Evolutionary conservation across 192 early-diverging fungal species (phyloP), one percentile per base, ranked within the genome.

Genomic region (Mortierella claussenii): DNA sequence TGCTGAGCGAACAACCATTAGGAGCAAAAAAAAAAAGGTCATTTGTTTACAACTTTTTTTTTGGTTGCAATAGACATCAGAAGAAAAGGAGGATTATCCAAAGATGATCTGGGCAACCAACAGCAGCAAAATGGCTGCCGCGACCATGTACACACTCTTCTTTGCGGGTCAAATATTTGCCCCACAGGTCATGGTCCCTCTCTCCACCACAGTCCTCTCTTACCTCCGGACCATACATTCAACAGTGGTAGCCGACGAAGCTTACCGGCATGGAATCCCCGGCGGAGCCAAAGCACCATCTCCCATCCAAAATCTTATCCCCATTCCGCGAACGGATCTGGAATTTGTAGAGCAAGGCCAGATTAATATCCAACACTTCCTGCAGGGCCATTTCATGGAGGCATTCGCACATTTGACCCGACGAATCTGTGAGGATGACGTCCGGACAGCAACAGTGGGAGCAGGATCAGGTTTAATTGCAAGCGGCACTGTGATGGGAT

Each of bases 41-140:
- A n/a, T n/a, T n/a, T n/a, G n/a, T n/a, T n/a, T 33, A 17, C 28
- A 5, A 33, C 31, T 33, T 13, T 42, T 33, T 30, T 21, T 26
- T 34, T 17, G 9, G 24, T 5, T 24, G 23, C 10, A 32, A 52
- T 64, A 75, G 70, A 66, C 56, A 12, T 80, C 59, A 7, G 31
- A 81, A 0, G 76, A 80, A 24, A 84, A 82, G 4, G 45, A 59
- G 0, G 18, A 68, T 9, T 88, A 79, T 37, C 87, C 87, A 30
- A 80, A 66, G 40, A 88, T 88, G 87, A 86, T 88, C 11, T 88
- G 87, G 87, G 73, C 71, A 23, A 88, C 87, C 43, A 88, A 88
- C 56, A 83, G 82, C 43, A 53, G 63, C 34, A 83, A 85, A n/a
- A 36, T 85, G 9, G 81, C 85, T 27, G 69, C 83, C 0, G 68